Conservation (phyloP, 371 early-diverging fungal genomes). For the Apophysomyces variabilis region DNA sequence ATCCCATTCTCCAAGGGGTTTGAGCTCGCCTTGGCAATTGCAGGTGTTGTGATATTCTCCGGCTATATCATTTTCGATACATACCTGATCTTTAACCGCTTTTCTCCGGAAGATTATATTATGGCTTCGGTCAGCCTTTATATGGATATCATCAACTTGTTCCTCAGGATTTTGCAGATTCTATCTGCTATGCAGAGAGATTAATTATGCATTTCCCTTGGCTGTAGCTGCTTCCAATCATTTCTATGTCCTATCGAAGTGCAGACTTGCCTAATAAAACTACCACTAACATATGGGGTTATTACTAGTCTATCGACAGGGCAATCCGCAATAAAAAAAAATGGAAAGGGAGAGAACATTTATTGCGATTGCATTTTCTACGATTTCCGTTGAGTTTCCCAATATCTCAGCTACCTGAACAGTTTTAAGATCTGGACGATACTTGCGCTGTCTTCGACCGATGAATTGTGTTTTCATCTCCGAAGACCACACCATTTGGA, state of each 20-base stretch:
- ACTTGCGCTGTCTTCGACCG: too few species aligned
- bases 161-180: constrained; percentile 72
- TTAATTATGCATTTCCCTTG: constrained; percentile 1
- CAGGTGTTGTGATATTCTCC: constrained; percentile 71
- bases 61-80: constrained; percentile 80
- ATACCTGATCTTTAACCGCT: constrained; percentile 66
- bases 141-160: constrained; percentile 82
- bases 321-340: too few species aligned
- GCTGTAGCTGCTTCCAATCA: not conserved
- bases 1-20: constrained; percentile 68
- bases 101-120: constrained; percentile 82
- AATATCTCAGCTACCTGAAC: too few species aligned
- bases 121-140: constrained; percentile 78
- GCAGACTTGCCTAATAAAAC: too few species aligned
- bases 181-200: constrained; percentile 41
- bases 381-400: too few species aligned
- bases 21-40: constrained; percentile 68
- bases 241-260: too few species aligned
- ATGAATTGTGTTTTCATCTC: too few species aligned
- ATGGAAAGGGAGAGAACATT: too few species aligned
- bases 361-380: too few species aligned
- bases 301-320: too few species aligned
- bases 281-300: too few species aligned
- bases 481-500: not conserved
- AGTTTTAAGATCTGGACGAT: too few species aligned